Evolutionary conservation across 257 asterid species (phyloP).

Genomic region (Gentiana dahurica): DNA sequence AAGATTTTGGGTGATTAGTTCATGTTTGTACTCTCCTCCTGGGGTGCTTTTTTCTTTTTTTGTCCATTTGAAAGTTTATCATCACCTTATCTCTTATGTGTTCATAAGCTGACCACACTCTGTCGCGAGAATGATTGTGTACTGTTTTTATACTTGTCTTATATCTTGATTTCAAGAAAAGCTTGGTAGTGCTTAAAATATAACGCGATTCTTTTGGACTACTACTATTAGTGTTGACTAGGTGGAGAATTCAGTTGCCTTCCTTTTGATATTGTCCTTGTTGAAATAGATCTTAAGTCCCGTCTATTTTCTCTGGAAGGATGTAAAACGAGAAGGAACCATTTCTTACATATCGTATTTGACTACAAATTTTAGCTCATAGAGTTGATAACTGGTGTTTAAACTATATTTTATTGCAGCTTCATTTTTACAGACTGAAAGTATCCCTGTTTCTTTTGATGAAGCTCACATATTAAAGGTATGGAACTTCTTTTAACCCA

Average conservation of each 20-base stretch:
- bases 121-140: no score
- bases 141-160: no score
- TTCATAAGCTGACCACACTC: no score
- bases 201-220: no score
- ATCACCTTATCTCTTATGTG: no score
- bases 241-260: no score
- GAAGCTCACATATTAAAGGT: slow-evolving; percentile 51
- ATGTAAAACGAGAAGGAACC: not conserved
- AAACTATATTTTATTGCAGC: slow-evolving; percentile 19
- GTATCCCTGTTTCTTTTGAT: slow-evolving; percentile 27
- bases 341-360: not conserved
- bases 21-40: not conserved
- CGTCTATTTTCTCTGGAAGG: not conserved
- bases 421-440: slow-evolving; percentile 47
- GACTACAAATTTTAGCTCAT: not conserved
- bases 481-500: not conserved
- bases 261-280: not conserved
- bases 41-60: not conserved
- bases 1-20: no score
- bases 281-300: no score
- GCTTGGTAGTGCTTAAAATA: no score
- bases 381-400: not conserved
- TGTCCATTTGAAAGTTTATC: not conserved
- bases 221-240: no score
- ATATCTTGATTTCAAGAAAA: no score